These are phyloP conservation scores for Maudiozyma bulderi DNA, from an alignment of 805 yeast genomes.

Conservation along the genomic window DNA sequence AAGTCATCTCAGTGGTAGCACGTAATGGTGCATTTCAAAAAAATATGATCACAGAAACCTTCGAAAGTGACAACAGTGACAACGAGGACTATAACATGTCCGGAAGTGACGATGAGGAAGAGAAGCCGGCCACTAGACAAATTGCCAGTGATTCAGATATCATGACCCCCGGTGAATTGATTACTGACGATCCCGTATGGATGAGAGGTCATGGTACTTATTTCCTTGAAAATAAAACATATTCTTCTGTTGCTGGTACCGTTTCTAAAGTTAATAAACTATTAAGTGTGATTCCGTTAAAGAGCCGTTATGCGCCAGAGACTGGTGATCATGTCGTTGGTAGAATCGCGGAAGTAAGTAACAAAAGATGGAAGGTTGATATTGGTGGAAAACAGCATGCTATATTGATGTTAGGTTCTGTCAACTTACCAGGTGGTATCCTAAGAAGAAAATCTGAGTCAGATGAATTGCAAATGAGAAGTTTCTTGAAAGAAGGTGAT, in stretches of 20 bases:
- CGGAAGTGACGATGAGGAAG: conserved; percentile 28
- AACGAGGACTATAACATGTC: conserved; percentile 34
- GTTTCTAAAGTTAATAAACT: conserved; percentile 79
- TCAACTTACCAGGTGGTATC: conserved; percentile 95
- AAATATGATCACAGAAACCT: neutral
- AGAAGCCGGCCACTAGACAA: conserved; percentile 17
- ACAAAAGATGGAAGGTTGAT: conserved; percentile 92
- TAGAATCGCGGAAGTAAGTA: conserved; percentile 86
- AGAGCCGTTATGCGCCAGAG: conserved; percentile 85
- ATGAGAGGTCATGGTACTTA: conserved; percentile 99
- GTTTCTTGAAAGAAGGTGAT: conserved; percentile 90
- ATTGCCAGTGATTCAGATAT: conserved; percentile 31
- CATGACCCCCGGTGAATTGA: conserved; percentile 92
- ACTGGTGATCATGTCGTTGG: conserved; percentile 97
- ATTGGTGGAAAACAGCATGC: conserved; percentile 95
- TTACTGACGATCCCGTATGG: conserved; percentile 95
- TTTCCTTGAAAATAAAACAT: conserved; percentile 61
- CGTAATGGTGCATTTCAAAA: conserved; percentile 22
- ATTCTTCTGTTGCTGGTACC: conserved; percentile 87
- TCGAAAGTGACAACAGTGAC: conserved; percentile 18
- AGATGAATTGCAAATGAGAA: conserved; percentile 94
- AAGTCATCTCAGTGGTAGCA: conserved; percentile 22
- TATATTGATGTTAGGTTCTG: conserved; percentile 84
- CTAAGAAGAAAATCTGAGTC: conserved; percentile 86
- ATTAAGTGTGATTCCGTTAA: conserved; percentile 73